Conservation (phyloP, 768 basidiomycete species). For the Tremella mesenterica region DNA sequence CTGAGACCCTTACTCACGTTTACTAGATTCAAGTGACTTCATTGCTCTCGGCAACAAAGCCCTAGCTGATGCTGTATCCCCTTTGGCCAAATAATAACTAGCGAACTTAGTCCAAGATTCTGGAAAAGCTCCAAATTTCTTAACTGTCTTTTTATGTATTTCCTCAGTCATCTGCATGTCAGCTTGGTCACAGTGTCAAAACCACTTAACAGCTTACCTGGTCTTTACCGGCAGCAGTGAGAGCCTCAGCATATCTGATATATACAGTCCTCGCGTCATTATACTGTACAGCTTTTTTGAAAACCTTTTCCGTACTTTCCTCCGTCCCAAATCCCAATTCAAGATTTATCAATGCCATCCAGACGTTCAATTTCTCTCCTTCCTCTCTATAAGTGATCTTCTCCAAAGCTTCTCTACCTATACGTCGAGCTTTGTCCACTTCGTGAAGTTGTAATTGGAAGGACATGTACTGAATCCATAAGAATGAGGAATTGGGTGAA, state of each 20-base stretch:
- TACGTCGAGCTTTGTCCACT: conserved; percentile 83
- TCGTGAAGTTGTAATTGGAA: conserved; percentile 96
- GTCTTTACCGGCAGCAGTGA: conserved; percentile 70
- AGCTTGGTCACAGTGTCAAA: not conserved
- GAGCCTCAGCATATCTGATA: conserved; percentile 71
- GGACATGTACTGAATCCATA: conserved; percentile 99
- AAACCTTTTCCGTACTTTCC: conserved; percentile 64
- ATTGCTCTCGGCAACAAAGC: conserved; percentile 76
- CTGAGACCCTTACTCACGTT: conserved; percentile 57
- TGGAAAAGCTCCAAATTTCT: conserved; percentile 88
- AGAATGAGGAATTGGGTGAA: conserved; percentile 90
- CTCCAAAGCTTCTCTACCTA: conserved; percentile 70
- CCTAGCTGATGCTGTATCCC: conserved; percentile 68
- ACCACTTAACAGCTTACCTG: conserved; percentile 52
- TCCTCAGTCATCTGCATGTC: conserved; percentile 77
- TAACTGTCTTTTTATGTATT: conserved; percentile 73
- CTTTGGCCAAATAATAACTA: conserved; percentile 65
- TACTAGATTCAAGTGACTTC: conserved; percentile 83
- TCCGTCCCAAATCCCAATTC: conserved; percentile 88
- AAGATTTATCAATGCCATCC: conserved; percentile 91
- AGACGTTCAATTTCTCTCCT: conserved; percentile 88
- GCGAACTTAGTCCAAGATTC: conserved; percentile 89
- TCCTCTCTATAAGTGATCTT: conserved; percentile 94
- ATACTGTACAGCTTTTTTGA: conserved; percentile 79
- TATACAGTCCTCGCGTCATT: conserved; percentile 91